Percentiles rank a stretch among this genome's conserved stretches.
phyloP scores from a whole-genome alignment of 345 rosid genomes.

The Salix purpurea region DNA sequence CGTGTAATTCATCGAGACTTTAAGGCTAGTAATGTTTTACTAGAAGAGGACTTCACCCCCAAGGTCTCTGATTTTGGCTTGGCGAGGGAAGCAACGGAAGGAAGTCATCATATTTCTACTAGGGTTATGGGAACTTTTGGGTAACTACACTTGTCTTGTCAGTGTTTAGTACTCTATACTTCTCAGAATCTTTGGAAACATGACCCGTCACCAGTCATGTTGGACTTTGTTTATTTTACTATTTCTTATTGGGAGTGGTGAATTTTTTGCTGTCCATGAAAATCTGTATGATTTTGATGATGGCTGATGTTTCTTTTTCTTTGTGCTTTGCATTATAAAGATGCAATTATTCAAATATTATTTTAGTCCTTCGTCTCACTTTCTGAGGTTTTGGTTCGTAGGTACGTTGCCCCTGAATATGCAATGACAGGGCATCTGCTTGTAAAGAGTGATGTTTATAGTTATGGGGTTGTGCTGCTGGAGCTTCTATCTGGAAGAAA shows the following conservation, averaged over 20 bases:
- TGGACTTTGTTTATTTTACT: background rate
- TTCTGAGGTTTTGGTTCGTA: conserved; percentile 25
- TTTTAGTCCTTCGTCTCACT: background rate
- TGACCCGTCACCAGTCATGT: background rate
- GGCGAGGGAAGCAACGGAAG: conserved; percentile 99
- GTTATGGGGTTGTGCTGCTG: conserved; percentile 96
- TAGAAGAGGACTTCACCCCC: conserved; percentile 88
- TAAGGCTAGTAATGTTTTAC: conserved; percentile 90
- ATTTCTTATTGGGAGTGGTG: background rate
- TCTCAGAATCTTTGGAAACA: background rate
- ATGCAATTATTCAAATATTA: background rate
- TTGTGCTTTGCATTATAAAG: background rate
- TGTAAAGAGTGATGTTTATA: conserved; percentile 97
- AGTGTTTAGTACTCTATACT: background rate
- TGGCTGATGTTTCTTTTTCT: background rate
- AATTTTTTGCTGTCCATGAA: background rate
- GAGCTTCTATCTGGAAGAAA: conserved; percentile 95
- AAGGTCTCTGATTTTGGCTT: conserved; percentile 98
- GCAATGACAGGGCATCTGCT: conserved; percentile 99
- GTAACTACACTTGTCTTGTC: conserved; percentile 33
- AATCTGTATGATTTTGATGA: background rate
- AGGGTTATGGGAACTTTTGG: conserved; percentile 99
- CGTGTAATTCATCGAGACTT: conserved; percentile 97
- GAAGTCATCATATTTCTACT: conserved; percentile 92
- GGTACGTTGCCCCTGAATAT: conserved; percentile 99